Evolutionary conservation across 208 protist genomes (phyloP), one percentile per base, ranked within the genome.

Genomic region (Trypanosoma melophagium): DNA sequence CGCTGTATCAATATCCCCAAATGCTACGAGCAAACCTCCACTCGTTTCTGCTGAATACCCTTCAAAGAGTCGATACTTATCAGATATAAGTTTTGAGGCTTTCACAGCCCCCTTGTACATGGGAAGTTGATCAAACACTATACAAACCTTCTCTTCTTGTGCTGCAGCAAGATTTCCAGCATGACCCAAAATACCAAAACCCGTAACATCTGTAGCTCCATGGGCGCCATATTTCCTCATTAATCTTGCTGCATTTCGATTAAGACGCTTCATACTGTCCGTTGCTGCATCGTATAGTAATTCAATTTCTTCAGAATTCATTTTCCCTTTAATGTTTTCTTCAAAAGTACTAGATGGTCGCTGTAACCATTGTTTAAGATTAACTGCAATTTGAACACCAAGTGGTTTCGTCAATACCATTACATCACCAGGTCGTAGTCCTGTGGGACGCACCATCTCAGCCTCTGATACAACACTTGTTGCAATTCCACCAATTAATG

Each of bases 151-250:
- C 12, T 40, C 49, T 17, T 73, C 57, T 71, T 98, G 96, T 10
- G 90, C 90, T 8, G 78, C 65, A 5, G 87, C 97, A 40, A 99
- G 87, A 79, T 98, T 99, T 16, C 53, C 67, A 2, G 93, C 87
- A 79, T 99, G 97, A 0, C 97, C 97, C 7, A 98, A 60, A 66
- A 98, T 94, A 51, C 97, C 97, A 71, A 98, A 99, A n/a, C 96
- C 97, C 4, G 97, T 99, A 19, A 99, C 86, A 69, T 99, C 97
- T 0, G 97, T 99, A 13, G 94, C 92, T 4, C 86, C 97, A 74
- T 97, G 94, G 0, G 96, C 92, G 10, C 71, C 67, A 60, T 94
- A 70, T 63, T 86, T 84, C 10, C 64, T 77, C 96, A 99, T 98
- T 49, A 98, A 71, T 38, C 60, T 59, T 3, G 95, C 96, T 2